Conservation (phyloP, 2,329 filamentous ascomycete genomes). For the Clathrospora elynae region DNA sequence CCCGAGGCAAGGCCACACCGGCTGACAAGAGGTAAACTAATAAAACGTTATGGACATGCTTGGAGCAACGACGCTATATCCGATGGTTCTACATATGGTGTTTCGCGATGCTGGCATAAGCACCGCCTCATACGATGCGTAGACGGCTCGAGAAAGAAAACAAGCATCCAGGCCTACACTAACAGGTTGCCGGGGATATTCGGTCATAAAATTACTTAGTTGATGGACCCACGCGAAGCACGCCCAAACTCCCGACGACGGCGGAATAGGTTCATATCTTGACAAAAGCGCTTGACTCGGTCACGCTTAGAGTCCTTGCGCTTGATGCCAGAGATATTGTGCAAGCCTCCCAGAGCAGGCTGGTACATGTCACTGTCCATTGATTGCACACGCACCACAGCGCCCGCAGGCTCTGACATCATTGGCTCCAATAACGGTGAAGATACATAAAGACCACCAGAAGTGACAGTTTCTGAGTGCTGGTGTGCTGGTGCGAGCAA, state of each 20-base stretch:
- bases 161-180: too few species aligned
- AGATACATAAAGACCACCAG: background rate
- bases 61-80: too few species aligned
- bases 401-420: background rate
- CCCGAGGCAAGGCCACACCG: too few species aligned
- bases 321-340: constrained; percentile 1
- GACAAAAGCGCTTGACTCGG: constrained; percentile 7
- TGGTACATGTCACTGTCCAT: constrained; percentile 14
- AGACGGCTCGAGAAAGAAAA: too few species aligned
- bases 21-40: too few species aligned
- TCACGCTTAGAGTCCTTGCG: constrained; percentile 5
- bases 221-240: too few species aligned
- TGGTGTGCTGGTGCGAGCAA: background rate
- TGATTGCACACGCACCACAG: background rate
- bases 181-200: too few species aligned
- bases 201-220: too few species aligned
- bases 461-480: background rate
- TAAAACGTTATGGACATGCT: too few species aligned
- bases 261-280: constrained; percentile 3
- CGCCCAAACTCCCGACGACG: background rate
- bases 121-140: too few species aligned
- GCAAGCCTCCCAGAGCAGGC: constrained; percentile 13
- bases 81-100: too few species aligned
- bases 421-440: background rate
- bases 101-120: too few species aligned